Conservation (phyloP, 805 yeast genomes). For the Cyberlindnera maclurae region DNA sequence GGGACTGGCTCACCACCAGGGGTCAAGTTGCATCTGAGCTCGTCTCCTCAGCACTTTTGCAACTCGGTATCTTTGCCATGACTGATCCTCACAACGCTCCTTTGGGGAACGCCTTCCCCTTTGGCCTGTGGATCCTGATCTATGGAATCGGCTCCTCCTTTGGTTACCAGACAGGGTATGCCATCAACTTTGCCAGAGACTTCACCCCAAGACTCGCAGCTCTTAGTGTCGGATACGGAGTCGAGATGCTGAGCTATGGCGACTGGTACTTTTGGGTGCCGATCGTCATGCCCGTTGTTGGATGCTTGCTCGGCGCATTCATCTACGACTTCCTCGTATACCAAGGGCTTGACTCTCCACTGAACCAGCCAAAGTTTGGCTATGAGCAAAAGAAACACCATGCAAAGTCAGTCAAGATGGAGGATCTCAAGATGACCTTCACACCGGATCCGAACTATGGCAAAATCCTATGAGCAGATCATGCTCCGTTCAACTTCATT, state of each 20-base stretch:
- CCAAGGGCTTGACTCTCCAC: slow-evolving; percentile 46
- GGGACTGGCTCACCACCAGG: slow-evolving; percentile 30
- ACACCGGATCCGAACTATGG: slow-evolving; percentile 6
- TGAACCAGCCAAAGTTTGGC: slow-evolving; percentile 36
- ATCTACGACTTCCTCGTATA: slow-evolving; percentile 45
- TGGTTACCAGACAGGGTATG: slow-evolving; percentile 49
- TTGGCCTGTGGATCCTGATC: slow-evolving; percentile 39
- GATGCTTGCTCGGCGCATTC: slow-evolving; percentile 39
- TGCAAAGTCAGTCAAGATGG: slow-evolving; percentile 14
- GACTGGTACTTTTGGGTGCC: slow-evolving; percentile 49
- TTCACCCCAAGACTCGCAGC: slow-evolving; percentile 47
- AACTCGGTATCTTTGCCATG: slow-evolving; percentile 41
- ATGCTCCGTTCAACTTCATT: no score
- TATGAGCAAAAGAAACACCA: slow-evolving; percentile 12
- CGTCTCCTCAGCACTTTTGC: slow-evolving; percentile 37
- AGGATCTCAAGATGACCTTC: slow-evolving; percentile 20
- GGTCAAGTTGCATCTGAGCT: slow-evolving; percentile 44
- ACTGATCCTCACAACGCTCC: slow-evolving; percentile 45
- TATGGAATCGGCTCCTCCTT: slow-evolving; percentile 39
- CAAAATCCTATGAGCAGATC: background rate
- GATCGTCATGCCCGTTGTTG: slow-evolving; percentile 40
- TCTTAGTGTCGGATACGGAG: slow-evolving; percentile 39
- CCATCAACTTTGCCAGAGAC: slow-evolving; percentile 49
- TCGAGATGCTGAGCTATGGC: slow-evolving; percentile 31
- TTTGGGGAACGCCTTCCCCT: slow-evolving; percentile 39